These are phyloP conservation scores for Blastocrithidia nonstop DNA, from an alignment of 208 protist species.

Conservation along the genomic window DNA sequence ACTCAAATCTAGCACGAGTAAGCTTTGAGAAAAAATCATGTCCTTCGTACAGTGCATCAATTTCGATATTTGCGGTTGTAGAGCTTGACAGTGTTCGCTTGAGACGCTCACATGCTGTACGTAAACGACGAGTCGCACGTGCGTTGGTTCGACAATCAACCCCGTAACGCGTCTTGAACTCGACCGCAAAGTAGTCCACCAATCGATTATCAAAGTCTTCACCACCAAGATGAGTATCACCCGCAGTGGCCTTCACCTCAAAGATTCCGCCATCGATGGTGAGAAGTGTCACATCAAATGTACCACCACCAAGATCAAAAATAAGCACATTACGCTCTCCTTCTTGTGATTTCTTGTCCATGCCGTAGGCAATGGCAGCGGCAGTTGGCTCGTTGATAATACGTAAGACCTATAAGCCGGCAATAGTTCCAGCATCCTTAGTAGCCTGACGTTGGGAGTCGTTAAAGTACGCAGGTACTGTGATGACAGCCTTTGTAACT, in stretches of 20 bases:
- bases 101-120: conserved; percentile 75
- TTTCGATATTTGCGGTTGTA: conserved; percentile 82
- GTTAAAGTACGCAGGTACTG: conserved; percentile 99
- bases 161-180: conserved; percentile 89
- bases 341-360: conserved; percentile 35
- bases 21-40: conserved; percentile 94
- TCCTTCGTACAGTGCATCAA: conserved; percentile 89
- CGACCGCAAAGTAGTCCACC: conserved; percentile 86
- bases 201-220: conserved; percentile 96
- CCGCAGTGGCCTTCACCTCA: conserved; percentile 95
- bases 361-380: conserved; percentile 95
- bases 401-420: conserved; percentile 95
- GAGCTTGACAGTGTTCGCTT: conserved; percentile 94
- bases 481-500: conserved; percentile 94
- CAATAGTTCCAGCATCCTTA: conserved; percentile 94
- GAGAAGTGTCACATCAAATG: conserved; percentile 98
- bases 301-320: conserved; percentile 98
- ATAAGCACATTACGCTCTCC: conserved; percentile 88
- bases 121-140: conserved; percentile 26
- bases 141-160: conserved; percentile 19
- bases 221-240: conserved; percentile 98
- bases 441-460: conserved; percentile 95
- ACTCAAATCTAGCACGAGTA: conserved; percentile 96
- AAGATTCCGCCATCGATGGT: conserved; percentile 95
- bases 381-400: conserved; percentile 99